Evolutionary conservation across 2,329 filamentous ascomycete genomes (phyloP), one percentile per base, ranked within the genome.

Genomic region (Aureobasidium subglaciale): DNA sequence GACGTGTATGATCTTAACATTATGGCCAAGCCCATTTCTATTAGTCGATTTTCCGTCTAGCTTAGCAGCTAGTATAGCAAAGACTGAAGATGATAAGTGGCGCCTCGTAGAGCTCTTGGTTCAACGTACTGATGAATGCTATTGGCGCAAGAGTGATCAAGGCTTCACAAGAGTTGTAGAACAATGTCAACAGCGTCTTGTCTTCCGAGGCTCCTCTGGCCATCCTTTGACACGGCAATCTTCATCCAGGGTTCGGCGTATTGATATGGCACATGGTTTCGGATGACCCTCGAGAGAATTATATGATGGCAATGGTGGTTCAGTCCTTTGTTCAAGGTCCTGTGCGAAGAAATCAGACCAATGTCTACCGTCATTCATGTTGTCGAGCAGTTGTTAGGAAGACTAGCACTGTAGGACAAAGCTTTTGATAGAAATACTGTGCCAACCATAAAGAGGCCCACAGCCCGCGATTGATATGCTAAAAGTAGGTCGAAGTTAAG

Each of bases 61-160:
- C 0, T 53, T 61, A 1, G 59, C 52, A 0, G 56, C 63, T 1
- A 66, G 64, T 24, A 64, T 49, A 7, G 59, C 67, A 9, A 70
- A 61, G 0, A 67, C 67, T 70, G 18, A 20, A n/a, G 3, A 3
- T 25, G 11, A 15, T 55, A 27, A 13, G 18, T 40, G 9, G 16
- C 15, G 15, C 4, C 11, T 25, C 5, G 5, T 5, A 2, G 1
- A 13, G 1, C 13, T 15, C 25, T 4, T 5, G 22, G 18, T 16
- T 8, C 5, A 11, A 62, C 67, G 41, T 60, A 68, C 68, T 38
- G 6, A 71, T 66, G 53, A 71, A 71, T 38, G 65, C 69, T 2
- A 70, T 16, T 0, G 69, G 69, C 10, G 66, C 27, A 2, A 67
- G 6, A 0, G 64, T 63, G n/a, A 70, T 32, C 2, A 70, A 18